Base-by-base conservation (phyloP, 208 protist species). In the Trypanosoma mega region DNA sequence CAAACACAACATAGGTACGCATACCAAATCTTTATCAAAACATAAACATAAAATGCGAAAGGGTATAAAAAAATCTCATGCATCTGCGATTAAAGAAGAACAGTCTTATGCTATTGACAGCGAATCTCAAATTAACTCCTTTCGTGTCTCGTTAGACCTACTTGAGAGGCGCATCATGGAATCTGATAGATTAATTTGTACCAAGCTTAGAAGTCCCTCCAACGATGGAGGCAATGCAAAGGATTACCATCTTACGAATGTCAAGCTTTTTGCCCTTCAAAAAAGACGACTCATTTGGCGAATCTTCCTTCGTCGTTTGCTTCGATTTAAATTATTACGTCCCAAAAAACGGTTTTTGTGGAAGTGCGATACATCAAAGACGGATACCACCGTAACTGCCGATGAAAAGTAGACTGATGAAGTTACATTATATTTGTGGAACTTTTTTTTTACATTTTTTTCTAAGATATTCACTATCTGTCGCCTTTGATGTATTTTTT, bases 221-320 rank as follows among this genome's bases (percentile, higher is more conserved):
- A 5, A n/a, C 3, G 20, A 46, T 21, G 6, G 16, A 34, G n/a
- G 8, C 1, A 14, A 33, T 0, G 47, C 18, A 31, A 46, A 47
- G 23, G n/a, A 21, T 20, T 23, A 46, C 11, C 34, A 47, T 8
- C 12, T 0, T 47, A 47, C 34, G 9, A 47, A 47, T 27, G 24
- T 59, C 3, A 37, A 59, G 20, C 23, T 59, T 5, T 59, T 59
- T 59, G 14, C 53, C 29, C 53, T 59, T 33, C 53, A 59, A 31
- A 59, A 47, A 43, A 21, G 53, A 59, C 44, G 34, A 47, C 36
- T 2, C 21, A n/a, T 3, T 20, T 56, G n/a, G 8, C 37, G 27
- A 56, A 36, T 20, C 4, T 11, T 7, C 6, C 9, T 51, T 29
- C 16, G 3, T 30, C 46, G 46, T 3, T 3, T 47, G n/a, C n/a